Evolutionary conservation across 768 basidiomycete species (phyloP).

Genomic region (Suillus hirtellus): DNA sequence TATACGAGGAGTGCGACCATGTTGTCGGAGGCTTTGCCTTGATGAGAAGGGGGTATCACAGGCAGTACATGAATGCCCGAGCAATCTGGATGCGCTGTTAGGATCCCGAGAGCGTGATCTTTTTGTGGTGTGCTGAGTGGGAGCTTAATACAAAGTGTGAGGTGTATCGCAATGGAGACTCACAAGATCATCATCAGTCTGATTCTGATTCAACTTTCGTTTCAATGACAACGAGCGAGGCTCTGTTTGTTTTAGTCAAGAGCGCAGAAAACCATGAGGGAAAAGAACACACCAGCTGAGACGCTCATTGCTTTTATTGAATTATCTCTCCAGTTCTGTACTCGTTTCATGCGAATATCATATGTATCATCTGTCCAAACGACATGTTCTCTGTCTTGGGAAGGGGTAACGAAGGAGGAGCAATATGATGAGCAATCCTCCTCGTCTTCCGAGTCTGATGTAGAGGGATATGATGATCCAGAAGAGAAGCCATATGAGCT

Average conservation of each 20-base stretch:
- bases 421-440: slow-evolving; percentile 71
- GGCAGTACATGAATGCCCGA: slow-evolving; percentile 68
- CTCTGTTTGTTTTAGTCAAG: slow-evolving; percentile 18
- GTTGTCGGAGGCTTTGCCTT: slow-evolving; percentile 57
- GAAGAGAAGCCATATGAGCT: slow-evolving; percentile 43
- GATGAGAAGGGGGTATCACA: slow-evolving; percentile 70
- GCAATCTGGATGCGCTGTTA: slow-evolving; percentile 39
- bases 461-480: slow-evolving; percentile 36
- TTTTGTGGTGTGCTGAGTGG: slow-evolving; percentile 47
- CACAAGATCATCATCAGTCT: slow-evolving; percentile 42
- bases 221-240: slow-evolving; percentile 45
- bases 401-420: slow-evolving; percentile 57
- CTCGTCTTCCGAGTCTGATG: slow-evolving; percentile 36
- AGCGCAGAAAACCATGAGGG: slow-evolving; percentile 4
- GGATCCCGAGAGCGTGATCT: slow-evolving; percentile 50
- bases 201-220: slow-evolving; percentile 41
- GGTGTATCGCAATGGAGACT: slow-evolving; percentile 22
- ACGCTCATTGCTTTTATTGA: slow-evolving; percentile 46
- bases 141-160: slow-evolving; percentile 16
- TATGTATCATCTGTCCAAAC: slow-evolving; percentile 51
- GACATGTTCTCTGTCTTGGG: slow-evolving; percentile 23
- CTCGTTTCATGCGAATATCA: slow-evolving; percentile 58
- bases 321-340: slow-evolving; percentile 70
- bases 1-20: slow-evolving; percentile 52
- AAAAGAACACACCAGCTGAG: slow-evolving; percentile 40